These are phyloP conservation scores for Diplogelasinospora grovesii DNA, from an alignment of 495 filamentous ascomycete genomes.

Conservation along the genomic window DNA sequence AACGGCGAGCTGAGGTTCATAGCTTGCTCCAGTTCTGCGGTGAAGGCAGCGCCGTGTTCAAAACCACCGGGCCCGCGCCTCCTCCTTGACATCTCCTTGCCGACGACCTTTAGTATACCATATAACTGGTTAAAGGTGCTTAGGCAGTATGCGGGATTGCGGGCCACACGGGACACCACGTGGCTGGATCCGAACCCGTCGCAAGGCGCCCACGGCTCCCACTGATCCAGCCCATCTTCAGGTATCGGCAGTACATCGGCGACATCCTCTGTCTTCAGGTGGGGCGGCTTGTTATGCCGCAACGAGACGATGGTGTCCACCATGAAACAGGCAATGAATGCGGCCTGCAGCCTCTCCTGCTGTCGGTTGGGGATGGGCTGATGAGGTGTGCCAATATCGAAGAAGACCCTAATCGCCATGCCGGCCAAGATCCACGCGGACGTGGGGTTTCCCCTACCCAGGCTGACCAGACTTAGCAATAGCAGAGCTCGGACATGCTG, in stretches of 20 bases:
- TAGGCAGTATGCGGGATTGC: constrained; percentile 49
- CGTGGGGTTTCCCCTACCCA: constrained; percentile 46
- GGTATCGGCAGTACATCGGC: constrained; percentile 39
- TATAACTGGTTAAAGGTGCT: constrained; percentile 58
- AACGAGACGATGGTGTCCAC: constrained; percentile 59
- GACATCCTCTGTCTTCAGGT: constrained; percentile 46
- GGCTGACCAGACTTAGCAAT: constrained; percentile 52
- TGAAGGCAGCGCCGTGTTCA: neutral
- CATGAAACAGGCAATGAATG: constrained; percentile 57
- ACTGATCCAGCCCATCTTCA: constrained; percentile 65
- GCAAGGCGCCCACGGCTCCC: constrained; percentile 61
- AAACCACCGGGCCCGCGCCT: neutral
- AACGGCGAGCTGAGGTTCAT: constrained; percentile 11
- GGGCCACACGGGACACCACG: constrained; percentile 29
- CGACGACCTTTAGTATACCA: constrained; percentile 14
- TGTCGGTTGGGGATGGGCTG: constrained; percentile 23
- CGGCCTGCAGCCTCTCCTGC: constrained; percentile 38
- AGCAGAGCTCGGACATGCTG: constrained; percentile 61
- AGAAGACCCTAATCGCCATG: constrained; percentile 52
- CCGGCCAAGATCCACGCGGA: constrained; percentile 58
- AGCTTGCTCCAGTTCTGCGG: constrained; percentile 9
- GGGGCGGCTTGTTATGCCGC: constrained; percentile 45
- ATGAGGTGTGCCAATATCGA: constrained; percentile 38
- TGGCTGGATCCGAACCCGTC: constrained; percentile 32
- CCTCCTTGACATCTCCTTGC: constrained; percentile 1